A percentile compares a stretch with the other conserved stretches of the same genome.
Conservation (phyloP, 306 rosid genomes). For the Benincasa hispida region DNA sequence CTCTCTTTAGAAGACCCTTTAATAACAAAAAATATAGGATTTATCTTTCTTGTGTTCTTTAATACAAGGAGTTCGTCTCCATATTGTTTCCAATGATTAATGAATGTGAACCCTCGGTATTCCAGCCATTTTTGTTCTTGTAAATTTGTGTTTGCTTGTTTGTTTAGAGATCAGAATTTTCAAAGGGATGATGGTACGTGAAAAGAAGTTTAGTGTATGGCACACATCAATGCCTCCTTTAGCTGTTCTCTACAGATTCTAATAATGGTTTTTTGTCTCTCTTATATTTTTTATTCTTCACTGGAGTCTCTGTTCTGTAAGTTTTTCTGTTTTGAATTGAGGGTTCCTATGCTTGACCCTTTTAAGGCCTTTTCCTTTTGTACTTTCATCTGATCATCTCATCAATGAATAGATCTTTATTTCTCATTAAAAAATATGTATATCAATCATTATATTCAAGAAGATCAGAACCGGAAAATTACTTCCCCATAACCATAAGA, state of each 20-base stretch:
- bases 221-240: neutral
- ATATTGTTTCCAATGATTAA: no score
- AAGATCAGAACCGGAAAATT: slow-evolving; percentile 5
- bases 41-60: no score
- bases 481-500: slow-evolving; percentile 1
- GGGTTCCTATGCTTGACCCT: neutral
- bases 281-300: neutral
- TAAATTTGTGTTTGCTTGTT: no score
- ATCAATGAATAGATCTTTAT: neutral
- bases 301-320: neutral
- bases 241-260: neutral
- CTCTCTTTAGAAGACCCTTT: no score
- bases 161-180: neutral
- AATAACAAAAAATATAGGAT: no score
- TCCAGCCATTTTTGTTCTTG: no score
- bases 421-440: neutral
- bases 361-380: no score
- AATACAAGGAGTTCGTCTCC: no score
- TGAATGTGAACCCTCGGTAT: no score
- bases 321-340: neutral
- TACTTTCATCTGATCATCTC: neutral
- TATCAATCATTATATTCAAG: slow-evolving; percentile 3
- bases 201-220: neutral
- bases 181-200: neutral
- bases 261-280: neutral